These are phyloP conservation scores for Ensete ventricosum DNA, from an alignment of 176 grass and related monocot genomes.

Conservation along the genomic window DNA sequence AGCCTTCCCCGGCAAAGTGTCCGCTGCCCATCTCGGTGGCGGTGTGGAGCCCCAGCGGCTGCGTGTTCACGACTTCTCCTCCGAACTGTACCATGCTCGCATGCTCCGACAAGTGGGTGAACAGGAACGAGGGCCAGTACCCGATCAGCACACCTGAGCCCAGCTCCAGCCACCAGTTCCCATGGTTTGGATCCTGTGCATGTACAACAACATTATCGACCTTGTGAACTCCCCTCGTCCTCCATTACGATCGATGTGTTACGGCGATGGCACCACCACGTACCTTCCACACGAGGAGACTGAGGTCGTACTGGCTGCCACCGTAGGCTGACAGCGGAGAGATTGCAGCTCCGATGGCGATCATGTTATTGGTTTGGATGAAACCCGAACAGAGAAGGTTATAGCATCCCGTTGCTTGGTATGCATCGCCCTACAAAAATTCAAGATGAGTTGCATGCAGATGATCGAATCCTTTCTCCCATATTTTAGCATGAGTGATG, in stretches of 20 bases:
- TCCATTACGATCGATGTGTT: too few species aligned
- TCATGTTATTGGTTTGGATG: conserved; percentile 78
- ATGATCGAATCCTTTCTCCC: neutral
- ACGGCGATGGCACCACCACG: neutral
- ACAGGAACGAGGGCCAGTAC: conserved; percentile 84
- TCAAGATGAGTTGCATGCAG: neutral
- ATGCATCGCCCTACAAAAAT: conserved; percentile 56
- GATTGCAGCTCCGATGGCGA: conserved; percentile 92
- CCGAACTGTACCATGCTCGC: conserved; percentile 90
- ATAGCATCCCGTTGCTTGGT: conserved; percentile 92
- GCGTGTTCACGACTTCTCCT: conserved; percentile 61
- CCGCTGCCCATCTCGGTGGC: conserved; percentile 91
- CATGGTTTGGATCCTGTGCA: conserved; percentile 67
- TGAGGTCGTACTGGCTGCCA: conserved; percentile 72
- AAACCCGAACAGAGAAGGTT: conserved; percentile 91
- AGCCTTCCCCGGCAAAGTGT: conserved; percentile 55
- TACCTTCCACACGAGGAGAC: conserved; percentile 93
- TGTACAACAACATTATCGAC: too few species aligned
- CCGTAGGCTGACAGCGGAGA: conserved; percentile 60
- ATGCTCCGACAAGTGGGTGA: conserved; percentile 62
- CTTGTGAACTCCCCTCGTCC: too few species aligned
- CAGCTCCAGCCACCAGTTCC: conserved; percentile 78
- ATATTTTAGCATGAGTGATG: neutral
- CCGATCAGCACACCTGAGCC: conserved; percentile 50
- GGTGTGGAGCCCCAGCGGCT: conserved; percentile 46